Percentiles rank a stretch among this genome's conserved stretches.
These are phyloP conservation scores for Litchi chinensis DNA, from an alignment of 345 rosid species.

Conservation along the genomic window DNA sequence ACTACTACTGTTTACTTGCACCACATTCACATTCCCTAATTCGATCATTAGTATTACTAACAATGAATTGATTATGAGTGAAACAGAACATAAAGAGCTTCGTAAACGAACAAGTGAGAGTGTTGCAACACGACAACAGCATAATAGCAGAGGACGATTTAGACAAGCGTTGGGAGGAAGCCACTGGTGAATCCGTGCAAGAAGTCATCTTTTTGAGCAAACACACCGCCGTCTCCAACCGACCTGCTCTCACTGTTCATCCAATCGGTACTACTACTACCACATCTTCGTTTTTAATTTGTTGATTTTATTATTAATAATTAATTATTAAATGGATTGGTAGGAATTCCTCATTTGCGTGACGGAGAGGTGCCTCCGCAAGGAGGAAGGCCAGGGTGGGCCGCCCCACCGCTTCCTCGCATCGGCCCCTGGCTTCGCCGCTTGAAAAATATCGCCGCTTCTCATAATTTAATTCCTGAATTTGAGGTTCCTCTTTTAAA, in stretches of 20 bases:
- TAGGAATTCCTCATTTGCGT: constrained; percentile 84
- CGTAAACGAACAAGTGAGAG: constrained; percentile 53
- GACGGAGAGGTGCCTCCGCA: constrained; percentile 82
- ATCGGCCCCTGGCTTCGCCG: constrained; percentile 91
- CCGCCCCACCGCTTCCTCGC: constrained; percentile 79
- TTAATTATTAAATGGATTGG: constrained; percentile 1
- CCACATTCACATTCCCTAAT: not conserved
- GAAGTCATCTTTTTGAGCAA: constrained; percentile 90
- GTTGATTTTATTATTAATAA: not conserved
- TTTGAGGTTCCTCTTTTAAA: constrained; percentile 62
- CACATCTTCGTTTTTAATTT: not conserved
- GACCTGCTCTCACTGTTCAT: constrained; percentile 89
- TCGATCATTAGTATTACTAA: not conserved
- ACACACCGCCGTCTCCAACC: constrained; percentile 89
- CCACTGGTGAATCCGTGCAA: constrained; percentile 72
- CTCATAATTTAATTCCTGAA: constrained; percentile 82
- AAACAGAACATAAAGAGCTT: constrained; percentile 66
- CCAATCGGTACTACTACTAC: constrained; percentile 59
- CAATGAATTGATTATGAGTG: not conserved
- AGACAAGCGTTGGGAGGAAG: constrained; percentile 84
- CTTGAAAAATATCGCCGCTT: constrained; percentile 63
- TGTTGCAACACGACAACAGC: constrained; percentile 62
- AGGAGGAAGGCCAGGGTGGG: constrained; percentile 96
- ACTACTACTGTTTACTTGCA: not conserved
- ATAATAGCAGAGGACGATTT: constrained; percentile 79